Base-by-base conservation (phyloP, 108 stramenopile genomes). In the Pseudonitzschia multistriata region DNA sequence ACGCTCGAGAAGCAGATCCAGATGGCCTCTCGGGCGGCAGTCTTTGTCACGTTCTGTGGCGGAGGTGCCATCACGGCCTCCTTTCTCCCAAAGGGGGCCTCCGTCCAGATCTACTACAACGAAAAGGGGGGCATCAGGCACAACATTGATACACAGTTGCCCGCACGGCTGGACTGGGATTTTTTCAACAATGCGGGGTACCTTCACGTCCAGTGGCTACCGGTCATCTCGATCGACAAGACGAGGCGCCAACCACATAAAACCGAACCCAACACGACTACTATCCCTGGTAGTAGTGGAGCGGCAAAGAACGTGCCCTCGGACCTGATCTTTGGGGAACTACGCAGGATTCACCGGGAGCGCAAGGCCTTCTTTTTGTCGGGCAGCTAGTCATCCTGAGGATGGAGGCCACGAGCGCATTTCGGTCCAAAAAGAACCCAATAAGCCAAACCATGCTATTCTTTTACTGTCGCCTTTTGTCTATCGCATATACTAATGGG, bases 91-190 rank as follows among this genome's bases (percentile, higher is more conserved):
- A 67, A 60, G 0, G 86, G 86, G 19, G 73, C 81, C 0, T 66
- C 69, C 17, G 7, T 84, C 0, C 49, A 82, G 7, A 13, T 84
- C 2, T 84, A 67, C 59, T 88, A 80, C 66, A 33, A 40, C 1
- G 71, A 64, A 63, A 36, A 35, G 1, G 79, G 79, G 50, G 86
- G 80, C 13, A 22, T 74, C 13, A 35, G 64, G 19, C 50, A 57
- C 48, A 53, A 61, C 53, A 54, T 45, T 30, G 6, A 40, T 3
- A 73, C 47, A 1, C 49, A 36, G 1, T 30, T 19, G 36, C 86
- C 86, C 1, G 86, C 83, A 0, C 70, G 76, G 34, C 48, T 88
- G 62, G 86, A 88, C 55, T 88, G 78, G 79, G 86, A 88, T 36
- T 59, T 35, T 35, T 59, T 59, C 57, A 80, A 81, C 47, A 55